phyloP scores from a whole-genome alignment of 2,329 filamentous ascomycete species.

The Cercospora sp. region DNA sequence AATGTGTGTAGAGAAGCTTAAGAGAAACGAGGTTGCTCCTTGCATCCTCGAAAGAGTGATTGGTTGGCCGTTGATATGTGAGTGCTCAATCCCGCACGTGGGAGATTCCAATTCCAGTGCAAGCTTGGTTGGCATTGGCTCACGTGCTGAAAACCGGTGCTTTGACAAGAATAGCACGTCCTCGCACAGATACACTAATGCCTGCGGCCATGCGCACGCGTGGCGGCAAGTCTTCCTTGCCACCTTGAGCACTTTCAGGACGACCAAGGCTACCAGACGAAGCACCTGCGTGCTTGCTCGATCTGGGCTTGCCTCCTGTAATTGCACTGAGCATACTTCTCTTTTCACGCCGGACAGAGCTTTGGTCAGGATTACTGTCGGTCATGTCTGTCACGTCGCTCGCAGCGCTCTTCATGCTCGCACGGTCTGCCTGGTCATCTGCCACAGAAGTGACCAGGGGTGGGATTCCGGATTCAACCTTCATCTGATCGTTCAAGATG shows the following conservation, averaged over 20 bases:
- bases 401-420: conserved; percentile 40
- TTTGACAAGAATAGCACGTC: conserved; percentile 52
- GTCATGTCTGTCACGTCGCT: conserved; percentile 39
- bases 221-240: conserved; percentile 45
- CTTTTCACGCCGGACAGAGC: conserved; percentile 30
- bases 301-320: conserved; percentile 43
- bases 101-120: not conserved
- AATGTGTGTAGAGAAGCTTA: conserved; percentile 4
- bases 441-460: conserved; percentile 47
- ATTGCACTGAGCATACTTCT: conserved; percentile 48
- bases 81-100: not conserved
- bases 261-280: conserved; percentile 42
- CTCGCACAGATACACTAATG: conserved; percentile 50
- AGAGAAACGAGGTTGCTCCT: not conserved
- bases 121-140: not conserved
- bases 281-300: conserved; percentile 41
- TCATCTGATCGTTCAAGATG: conserved; percentile 76
- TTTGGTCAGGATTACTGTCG: conserved; percentile 28
- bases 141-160: conserved; percentile 47
- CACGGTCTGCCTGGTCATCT: conserved; percentile 46
- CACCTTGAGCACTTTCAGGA: conserved; percentile 44
- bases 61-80: not conserved
- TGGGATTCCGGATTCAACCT: conserved; percentile 65
- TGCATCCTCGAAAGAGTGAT: not conserved
- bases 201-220: conserved; percentile 52